phyloP scores from a whole-genome alignment of 345 rosid species.

The Cardamine chenopodiifolia region DNA sequence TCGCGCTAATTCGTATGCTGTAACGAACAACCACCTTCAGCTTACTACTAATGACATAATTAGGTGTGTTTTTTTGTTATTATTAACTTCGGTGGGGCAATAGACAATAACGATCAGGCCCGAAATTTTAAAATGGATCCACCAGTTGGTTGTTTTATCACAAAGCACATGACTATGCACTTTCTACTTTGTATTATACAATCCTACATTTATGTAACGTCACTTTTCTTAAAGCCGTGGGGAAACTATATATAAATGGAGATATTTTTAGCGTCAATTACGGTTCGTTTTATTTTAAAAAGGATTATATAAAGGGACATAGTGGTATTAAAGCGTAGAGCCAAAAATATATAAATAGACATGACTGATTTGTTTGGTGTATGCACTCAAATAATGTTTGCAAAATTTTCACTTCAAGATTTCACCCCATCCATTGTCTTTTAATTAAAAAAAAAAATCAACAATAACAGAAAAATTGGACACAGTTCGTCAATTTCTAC shows the following conservation, averaged over 20 bases:
- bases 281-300: constrained; percentile 35
- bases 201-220: constrained; percentile 26
- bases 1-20: constrained; percentile 32
- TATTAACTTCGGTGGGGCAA: constrained; percentile 25
- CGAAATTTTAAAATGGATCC: constrained; percentile 19
- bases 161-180: constrained; percentile 26
- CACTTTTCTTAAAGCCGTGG: constrained; percentile 28
- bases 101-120: neutral
- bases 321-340: constrained; percentile 17
- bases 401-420: constrained; percentile 3
- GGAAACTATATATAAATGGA: neutral
- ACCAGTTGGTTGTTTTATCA: constrained; percentile 31
- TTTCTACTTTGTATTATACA: constrained; percentile 36
- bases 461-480: neutral
- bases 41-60: constrained; percentile 16
- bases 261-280: constrained; percentile 41
- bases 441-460: neutral
- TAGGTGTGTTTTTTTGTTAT: neutral
- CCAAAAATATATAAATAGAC: constrained; percentile 9
- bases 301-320: neutral
- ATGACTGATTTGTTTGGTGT: constrained; percentile 22
- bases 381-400: constrained; percentile 19
- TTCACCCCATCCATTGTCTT: neutral
- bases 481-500: neutral
- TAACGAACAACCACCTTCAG: constrained; percentile 32